Conservation (phyloP, 2,329 filamentous ascomycete species). For the Alternaria brassicae region DNA sequence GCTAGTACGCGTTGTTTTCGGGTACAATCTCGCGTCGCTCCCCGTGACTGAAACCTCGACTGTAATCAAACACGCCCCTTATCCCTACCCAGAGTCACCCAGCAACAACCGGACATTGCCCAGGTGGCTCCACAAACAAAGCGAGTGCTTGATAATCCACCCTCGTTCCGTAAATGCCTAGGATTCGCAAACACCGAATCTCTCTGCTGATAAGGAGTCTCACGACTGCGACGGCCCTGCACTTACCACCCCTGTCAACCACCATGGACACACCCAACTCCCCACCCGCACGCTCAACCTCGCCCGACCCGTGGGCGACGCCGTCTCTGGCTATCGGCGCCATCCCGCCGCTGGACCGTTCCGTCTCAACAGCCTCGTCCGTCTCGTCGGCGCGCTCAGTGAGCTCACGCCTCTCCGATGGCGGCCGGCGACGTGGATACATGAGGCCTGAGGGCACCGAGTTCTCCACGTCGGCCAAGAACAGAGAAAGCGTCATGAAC, state of each 20-base stretch:
- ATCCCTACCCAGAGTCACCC: slow-evolving; percentile 17
- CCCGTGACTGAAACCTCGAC: slow-evolving; percentile 28
- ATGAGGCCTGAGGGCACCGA: slow-evolving; percentile 85
- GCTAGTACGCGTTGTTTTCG: slow-evolving; percentile 39
- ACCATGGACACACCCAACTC: slow-evolving; percentile 51
- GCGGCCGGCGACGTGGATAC: slow-evolving; percentile 74
- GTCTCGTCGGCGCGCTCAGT: slow-evolving; percentile 66
- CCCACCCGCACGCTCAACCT: slow-evolving; percentile 53
- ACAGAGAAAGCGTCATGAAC: slow-evolving; percentile 93
- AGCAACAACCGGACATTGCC: slow-evolving; percentile 37
- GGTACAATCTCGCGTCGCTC: slow-evolving; percentile 34
- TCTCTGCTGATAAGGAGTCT: slow-evolving; percentile 21
- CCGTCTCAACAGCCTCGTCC: slow-evolving; percentile 67
- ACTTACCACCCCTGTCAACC: slow-evolving; percentile 23
- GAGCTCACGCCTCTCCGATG: slow-evolving; percentile 60
- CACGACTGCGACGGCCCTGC: slow-evolving; percentile 19
- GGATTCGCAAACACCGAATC: slow-evolving; percentile 23
- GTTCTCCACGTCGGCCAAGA: slow-evolving; percentile 88
- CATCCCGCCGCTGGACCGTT: slow-evolving; percentile 66
- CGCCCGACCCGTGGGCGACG: slow-evolving; percentile 69
- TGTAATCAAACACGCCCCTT: slow-evolving; percentile 36
- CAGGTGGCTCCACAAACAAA: slow-evolving; percentile 24
- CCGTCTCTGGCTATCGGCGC: slow-evolving; percentile 69
- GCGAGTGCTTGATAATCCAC: slow-evolving; percentile 11
- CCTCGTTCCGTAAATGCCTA: slow-evolving; percentile 19